Base-by-base conservation (phyloP, 2,329 filamentous ascomycete genomes). In the Calonectria hawksworthii region DNA sequence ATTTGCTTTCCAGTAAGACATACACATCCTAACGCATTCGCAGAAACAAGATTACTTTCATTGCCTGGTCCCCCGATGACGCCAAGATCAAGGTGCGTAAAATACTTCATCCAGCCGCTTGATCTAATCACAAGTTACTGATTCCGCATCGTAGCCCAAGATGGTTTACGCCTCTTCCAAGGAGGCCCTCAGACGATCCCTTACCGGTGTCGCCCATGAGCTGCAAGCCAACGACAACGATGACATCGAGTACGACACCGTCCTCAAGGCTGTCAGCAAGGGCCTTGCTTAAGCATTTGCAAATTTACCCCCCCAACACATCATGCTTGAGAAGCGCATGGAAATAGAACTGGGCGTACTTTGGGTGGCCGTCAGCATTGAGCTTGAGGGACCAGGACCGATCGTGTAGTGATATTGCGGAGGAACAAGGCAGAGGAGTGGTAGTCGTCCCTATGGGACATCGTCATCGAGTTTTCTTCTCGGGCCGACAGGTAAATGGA, bases 101-200 rank as follows among this genome's bases (percentile, higher is more conserved):
- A 9, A 23, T 23, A 21, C 8, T 14, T 9, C 38, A 51, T 28
- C 30, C 94, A 90, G 94, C 86, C 93, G 93, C 89, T 93, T 95
- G 85, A 90, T 87, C 32, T 30, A 7, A 16, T 44, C 34, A 32
- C 34, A 28, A 70, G 47, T 38, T 32, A 75, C 78, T 72, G 54
- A 78, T 78, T 61, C 26, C 36, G 23, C 41, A 59, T 36, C 32
- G 73, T 80, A 96, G 94, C 90, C 93, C 87, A 96, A 96, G 90
- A 97, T 97, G 95, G 91, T 96, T 86, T 97, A 96, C 90, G 94
- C 94, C 82, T 94, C 95, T 68, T 97, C 95, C 86, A 97, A 96
- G 89, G 94, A 96, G 82, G 93, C 94, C 74, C 91, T 97, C 80
- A 96, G 96, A 91, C 93, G 93, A 86, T 87, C 94, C 66, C 91